Conservation (phyloP, 345 rosid genomes). For the Salix suchowensis region DNA sequence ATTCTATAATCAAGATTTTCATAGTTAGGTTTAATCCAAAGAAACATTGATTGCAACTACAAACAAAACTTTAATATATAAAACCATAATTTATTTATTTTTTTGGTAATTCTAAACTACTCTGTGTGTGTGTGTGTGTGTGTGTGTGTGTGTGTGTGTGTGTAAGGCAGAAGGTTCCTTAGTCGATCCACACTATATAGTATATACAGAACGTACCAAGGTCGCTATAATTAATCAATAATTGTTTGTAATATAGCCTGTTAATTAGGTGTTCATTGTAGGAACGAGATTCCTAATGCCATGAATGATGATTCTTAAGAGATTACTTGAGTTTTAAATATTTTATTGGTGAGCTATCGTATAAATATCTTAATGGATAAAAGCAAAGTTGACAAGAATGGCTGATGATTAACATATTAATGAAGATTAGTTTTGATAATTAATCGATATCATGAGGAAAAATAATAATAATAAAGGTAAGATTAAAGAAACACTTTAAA, state of each 20-base stretch:
- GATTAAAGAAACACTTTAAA: no score
- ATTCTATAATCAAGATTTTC: slow-evolving; percentile 35
- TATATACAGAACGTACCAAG: neutral
- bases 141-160: neutral
- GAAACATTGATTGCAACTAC: neutral
- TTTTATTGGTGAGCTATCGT: neutral
- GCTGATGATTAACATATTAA: no score
- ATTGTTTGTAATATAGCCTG: no score
- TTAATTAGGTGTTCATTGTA: no score
- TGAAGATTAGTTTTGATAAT: no score
- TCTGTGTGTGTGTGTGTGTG: neutral
- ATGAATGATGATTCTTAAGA: no score
- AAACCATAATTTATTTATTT: neutral
- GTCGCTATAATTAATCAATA: neutral
- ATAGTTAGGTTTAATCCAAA: neutral
- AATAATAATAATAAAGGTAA: no score
- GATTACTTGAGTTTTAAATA: neutral
- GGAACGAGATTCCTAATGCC: neutral
- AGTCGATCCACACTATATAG: no score
- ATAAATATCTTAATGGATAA: no score
- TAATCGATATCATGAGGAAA: no score
- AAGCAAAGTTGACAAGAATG: neutral
- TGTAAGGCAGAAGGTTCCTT: no score
- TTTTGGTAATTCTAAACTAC: neutral
- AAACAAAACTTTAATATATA: neutral